Base-by-base conservation (phyloP, 768 basidiomycete genomes). In the Lepiota brunneoincarnata region DNA sequence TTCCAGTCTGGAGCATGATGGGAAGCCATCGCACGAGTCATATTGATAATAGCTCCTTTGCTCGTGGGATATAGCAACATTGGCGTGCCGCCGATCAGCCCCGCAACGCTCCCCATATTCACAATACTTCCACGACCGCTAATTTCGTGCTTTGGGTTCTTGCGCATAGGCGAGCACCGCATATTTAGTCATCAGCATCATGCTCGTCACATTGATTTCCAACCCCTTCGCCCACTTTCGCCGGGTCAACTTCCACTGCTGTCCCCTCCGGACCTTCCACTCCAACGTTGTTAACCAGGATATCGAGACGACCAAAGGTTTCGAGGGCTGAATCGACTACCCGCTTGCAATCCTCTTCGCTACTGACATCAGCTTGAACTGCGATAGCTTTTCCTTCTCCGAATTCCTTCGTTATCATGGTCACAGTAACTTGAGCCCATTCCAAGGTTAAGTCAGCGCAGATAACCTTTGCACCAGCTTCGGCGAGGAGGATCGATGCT, bases 21-120 rank as follows among this genome's bases (percentile, higher is more conserved):
- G 1, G 66, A 68, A 0, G 73, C 75, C 75, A 76, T 76, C 1
- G 75, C 74, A 42, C 73, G 62, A 1, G 75, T 76, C 69, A 76
- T 73, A 36, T 76, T 75, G 37, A 76, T 59, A 10, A 75, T 60
- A 0, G 75, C 75, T 2, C 74, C 74, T 59, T 75, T 76, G 53
- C 71, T 74, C 20, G 72, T 74, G 0, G 73, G 74, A 40, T 76
- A 76, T 11, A 76, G 61, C 28, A 75, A 58, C 60, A 72, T 68
- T 3, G 73, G 71, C 1, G 68, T 67, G 7, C 75, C 75, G 0
- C 75, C 75, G 9, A 68, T 51, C 58, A 74, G 53, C 2, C 73
- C 72, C 6, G 71, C 66, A 12, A 73, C 68, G 55, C 72, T 73
- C 9, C 69, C 63, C n/a, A 75, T 73, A 50, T 76, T 76, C 48